phyloP scores from a whole-genome alignment of 1,284 basidiomycete genomes.

The Boletellus dicymbophilus region DNA sequence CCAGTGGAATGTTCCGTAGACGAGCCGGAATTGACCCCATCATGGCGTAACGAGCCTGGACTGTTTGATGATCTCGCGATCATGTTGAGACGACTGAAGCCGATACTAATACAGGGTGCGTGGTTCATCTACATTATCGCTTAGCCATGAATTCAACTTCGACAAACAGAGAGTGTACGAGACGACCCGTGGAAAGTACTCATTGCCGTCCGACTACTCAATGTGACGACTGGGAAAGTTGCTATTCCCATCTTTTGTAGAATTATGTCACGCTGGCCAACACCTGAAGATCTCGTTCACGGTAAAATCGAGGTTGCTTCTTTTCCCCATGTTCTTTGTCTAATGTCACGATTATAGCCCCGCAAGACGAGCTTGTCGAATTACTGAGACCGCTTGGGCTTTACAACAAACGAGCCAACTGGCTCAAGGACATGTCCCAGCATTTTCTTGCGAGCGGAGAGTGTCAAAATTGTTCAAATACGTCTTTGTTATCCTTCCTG shows the following conservation, averaged over 20 bases:
- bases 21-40: background rate
- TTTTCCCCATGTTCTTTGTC: background rate
- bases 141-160: too few relatives aligned
- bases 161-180: constrained; percentile 21
- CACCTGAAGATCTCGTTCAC: constrained; percentile 47
- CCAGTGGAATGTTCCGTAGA: background rate
- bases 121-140: background rate
- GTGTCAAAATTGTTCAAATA: constrained; percentile 23
- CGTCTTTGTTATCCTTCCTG: background rate
- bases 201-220: constrained; percentile 32
- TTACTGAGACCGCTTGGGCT: constrained; percentile 54
- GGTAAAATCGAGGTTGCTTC: constrained; percentile 35
- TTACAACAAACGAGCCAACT: constrained; percentile 48
- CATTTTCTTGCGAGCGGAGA: constrained; percentile 43
- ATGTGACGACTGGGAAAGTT: constrained; percentile 31
- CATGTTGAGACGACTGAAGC: constrained; percentile 30
- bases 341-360: constrained; percentile 4
- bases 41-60: constrained; percentile 2
- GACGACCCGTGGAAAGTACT: constrained; percentile 35
- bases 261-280: constrained; percentile 53
- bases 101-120: constrained; percentile 33
- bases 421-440: constrained; percentile 50
- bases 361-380: constrained; percentile 41
- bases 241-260: constrained; percentile 47
- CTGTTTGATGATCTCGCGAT: constrained; percentile 26